Base-by-base conservation (phyloP, 2,329 filamentous ascomycete genomes). In the Verticillium isaacii region DNA sequence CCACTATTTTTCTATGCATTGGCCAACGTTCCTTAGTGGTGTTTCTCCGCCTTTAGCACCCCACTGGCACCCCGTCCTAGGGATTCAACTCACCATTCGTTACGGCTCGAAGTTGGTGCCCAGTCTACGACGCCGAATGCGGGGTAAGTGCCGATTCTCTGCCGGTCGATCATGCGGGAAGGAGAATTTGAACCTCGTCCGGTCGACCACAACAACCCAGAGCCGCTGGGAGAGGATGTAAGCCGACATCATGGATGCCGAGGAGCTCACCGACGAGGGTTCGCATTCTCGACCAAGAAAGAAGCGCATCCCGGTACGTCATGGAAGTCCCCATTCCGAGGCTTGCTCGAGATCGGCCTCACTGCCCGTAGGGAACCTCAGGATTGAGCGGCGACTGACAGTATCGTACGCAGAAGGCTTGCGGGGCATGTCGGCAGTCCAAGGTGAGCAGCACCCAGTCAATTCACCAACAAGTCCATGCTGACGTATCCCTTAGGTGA, bases 361-460 rank as follows among this genome's bases (percentile, higher is more conserved):
- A 14, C 2, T 14, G 34, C 14, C 34, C 11, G 6, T 14, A 3
- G 4, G 29, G 29, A 6, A 29, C 29, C 5, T 29, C 29, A 29
- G 56, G 17, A 23, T 45, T n/a, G 19, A 7, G 6, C 5, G 19
- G n/a, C 11, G 7, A 32, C 37, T 36, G 15, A 23, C 36, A 17
- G 2, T 17, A 8, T 4, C 23, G 19, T 12, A 17, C 11, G 17
- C 25, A 71, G 70, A 70, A 68, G 59, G 68, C 70, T 14, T 71
- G 70, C 37, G 64, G 61, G 32, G 63, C 68, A 9, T 71, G 70
- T 56, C 68, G 70, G 3, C 63, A 62, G n/a, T 68, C 68, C 55
- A 71, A 71, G 63, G 69, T 68, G 59, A 25, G 59, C 39, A 19
- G 14, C 5, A 37, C 19, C 32, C 11, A 6, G 29, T 29, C 4